Evolutionary conservation across 331 rosid genomes (phyloP).

Genomic region (Malus hybrid): DNA sequence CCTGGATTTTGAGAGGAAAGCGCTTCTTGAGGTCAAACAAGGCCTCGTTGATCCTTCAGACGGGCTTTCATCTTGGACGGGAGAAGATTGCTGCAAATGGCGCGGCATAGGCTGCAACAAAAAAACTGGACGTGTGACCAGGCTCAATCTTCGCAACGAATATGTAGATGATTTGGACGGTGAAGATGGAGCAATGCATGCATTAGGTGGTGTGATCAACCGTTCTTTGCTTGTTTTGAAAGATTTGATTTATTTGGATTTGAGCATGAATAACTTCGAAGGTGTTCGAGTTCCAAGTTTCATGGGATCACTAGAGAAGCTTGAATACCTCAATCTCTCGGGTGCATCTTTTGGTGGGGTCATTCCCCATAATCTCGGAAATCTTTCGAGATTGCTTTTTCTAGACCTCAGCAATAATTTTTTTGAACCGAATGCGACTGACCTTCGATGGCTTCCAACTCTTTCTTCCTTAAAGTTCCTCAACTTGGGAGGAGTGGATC

Average conservation of each 20-base stretch:
- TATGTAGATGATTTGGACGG: neutral
- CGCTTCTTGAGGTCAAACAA: slow-evolving; percentile 7
- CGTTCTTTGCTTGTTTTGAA: slow-evolving; percentile 21
- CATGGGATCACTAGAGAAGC: slow-evolving; percentile 16
- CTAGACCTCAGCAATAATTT: slow-evolving; percentile 21
- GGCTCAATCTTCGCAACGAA: slow-evolving; percentile 1
- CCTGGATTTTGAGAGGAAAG: slow-evolving; percentile 5
- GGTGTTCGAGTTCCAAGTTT: slow-evolving; percentile 18
- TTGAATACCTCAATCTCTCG: slow-evolving; percentile 28
- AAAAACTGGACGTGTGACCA: neutral
- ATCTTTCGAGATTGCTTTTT: slow-evolving; percentile 20
- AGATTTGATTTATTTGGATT: slow-evolving; percentile 23
- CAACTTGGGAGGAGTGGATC: slow-evolving; percentile 11
- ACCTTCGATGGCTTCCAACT: slow-evolving; percentile 25
- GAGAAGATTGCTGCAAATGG: slow-evolving; percentile 18
- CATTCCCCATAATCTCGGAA: slow-evolving; percentile 20
- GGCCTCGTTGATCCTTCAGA: neutral
- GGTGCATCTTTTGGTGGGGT: neutral
- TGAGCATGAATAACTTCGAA: slow-evolving; percentile 25
- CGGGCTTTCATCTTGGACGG: slow-evolving; percentile 11
- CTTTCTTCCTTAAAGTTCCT: slow-evolving; percentile 15
- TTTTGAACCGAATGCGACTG: neutral
- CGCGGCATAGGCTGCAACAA: slow-evolving; percentile 3
- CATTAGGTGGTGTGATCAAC: slow-evolving; percentile 6
- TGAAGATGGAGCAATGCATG: neutral